Evolutionary conservation across 306 rosid genomes (phyloP).

Genomic region (Acacia melanoxylon): DNA sequence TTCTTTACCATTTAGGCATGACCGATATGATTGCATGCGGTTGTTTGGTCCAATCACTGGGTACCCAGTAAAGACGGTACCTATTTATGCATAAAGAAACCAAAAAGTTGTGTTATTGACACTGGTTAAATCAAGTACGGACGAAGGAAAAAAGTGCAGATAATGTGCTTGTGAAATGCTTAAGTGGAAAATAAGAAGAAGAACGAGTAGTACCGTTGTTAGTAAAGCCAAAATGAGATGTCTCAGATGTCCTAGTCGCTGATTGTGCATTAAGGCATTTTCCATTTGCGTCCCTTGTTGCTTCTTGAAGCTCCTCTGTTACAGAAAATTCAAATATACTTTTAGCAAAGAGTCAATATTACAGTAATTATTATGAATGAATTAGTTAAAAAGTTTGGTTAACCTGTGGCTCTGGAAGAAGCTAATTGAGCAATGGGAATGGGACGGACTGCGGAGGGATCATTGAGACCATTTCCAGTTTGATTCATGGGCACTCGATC

Average conservation of each 20-base stretch:
- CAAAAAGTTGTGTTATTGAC: not conserved
- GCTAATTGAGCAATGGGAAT: conserved; percentile 23
- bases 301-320: conserved; percentile 60
- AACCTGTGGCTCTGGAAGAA: conserved; percentile 35
- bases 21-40: conserved; percentile 66
- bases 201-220: conserved; percentile 47
- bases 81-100: conserved; percentile 31
- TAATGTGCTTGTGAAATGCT: not conserved
- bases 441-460: conserved; percentile 40
- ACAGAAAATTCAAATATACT: not conserved
- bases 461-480: conserved; percentile 44
- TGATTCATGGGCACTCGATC: conserved; percentile 42
- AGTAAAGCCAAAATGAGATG: conserved; percentile 48
- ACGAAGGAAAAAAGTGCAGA: not conserved
- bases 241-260: conserved; percentile 3
- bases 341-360: not conserved
- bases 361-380: not conserved
- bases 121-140: not conserved
- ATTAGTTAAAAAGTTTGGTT: not conserved
- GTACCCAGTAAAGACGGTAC: conserved; percentile 55
- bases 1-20: conserved; percentile 52
- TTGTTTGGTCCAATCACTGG: conserved; percentile 72
- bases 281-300: conserved; percentile 39
- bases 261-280: conserved; percentile 46
- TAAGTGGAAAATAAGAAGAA: not conserved